Conservation (phyloP, 2,329 filamentous ascomycete species). For the Tolypocladium pustulatum region DNA sequence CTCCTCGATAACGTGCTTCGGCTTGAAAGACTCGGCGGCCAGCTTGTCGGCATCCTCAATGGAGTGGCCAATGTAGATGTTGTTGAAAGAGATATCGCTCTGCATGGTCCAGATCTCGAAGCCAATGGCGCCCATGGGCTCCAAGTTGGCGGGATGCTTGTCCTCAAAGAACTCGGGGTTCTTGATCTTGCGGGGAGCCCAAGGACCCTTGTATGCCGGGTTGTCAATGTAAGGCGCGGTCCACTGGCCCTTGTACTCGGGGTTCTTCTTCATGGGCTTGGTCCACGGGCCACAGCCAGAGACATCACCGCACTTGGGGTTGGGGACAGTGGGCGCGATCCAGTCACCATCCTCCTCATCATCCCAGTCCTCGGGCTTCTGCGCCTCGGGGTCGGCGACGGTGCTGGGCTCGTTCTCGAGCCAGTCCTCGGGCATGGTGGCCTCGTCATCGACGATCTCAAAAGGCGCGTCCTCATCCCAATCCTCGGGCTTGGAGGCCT, state of each 20-base stretch:
- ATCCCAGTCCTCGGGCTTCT: conserved; percentile 99
- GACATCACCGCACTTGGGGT: conserved; percentile 89
- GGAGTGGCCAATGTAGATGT: conserved; percentile 99
- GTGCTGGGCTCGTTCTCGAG: conserved; percentile 77
- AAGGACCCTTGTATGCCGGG: conserved; percentile 93
- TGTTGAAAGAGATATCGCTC: conserved; percentile 96
- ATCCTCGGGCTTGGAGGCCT: conserved; percentile 92
- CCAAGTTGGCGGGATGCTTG: conserved; percentile 91
- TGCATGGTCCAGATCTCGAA: conserved; percentile 99
- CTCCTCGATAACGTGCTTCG: conserved; percentile 79
- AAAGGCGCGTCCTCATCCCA: conserved; percentile 98
- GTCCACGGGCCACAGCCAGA: conserved; percentile 93
- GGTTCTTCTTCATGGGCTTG: conserved; percentile 87
- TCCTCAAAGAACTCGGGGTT: conserved; percentile 97
- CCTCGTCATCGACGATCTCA: conserved; percentile 90
- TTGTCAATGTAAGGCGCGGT: conserved; percentile 87
- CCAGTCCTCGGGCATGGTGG: conserved; percentile 90
- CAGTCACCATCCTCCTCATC: conserved; percentile 99
- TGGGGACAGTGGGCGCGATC: conserved; percentile 79
- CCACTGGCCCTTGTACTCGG: conserved; percentile 99
- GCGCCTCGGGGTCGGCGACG: conserved; percentile 83
- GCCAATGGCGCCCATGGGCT: conserved; percentile 96
- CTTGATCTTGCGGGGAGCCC: conserved; percentile 90
- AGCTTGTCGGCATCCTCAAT: conserved; percentile 84
- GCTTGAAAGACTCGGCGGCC: conserved; percentile 77